Conservation (phyloP, 2,329 filamentous ascomycete genomes). For the Penicillium polonicum region DNA sequence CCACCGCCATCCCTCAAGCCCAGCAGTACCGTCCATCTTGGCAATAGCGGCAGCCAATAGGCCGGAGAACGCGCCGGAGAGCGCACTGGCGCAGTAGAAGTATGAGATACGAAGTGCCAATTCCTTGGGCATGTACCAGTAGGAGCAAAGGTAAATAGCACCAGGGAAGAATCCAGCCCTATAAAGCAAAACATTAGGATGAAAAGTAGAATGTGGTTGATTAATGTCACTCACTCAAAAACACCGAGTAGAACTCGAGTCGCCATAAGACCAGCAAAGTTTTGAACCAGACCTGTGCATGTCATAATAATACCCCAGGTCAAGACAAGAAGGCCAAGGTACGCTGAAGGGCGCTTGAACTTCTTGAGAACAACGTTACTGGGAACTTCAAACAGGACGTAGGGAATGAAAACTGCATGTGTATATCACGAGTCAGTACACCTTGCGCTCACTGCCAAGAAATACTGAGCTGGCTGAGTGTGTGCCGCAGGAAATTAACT, state of each 20-base stretch:
- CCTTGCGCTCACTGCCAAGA: background rate
- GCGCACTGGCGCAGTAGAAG: constrained; percentile 29
- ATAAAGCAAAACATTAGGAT: background rate
- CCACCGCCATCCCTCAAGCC: constrained; percentile 49
- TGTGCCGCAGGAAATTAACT: background rate
- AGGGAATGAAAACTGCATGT: constrained; percentile 14
- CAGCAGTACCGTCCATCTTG: constrained; percentile 48
- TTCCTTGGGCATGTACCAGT: constrained; percentile 22
- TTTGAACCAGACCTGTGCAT: constrained; percentile 16
- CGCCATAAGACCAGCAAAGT: constrained; percentile 16
- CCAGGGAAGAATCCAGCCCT: constrained; percentile 28
- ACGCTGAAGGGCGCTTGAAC: constrained; percentile 16
- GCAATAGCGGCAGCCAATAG: constrained; percentile 51
- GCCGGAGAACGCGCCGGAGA: constrained; percentile 49
- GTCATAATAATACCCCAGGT: constrained; percentile 20
- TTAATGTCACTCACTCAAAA: constrained; percentile 10
- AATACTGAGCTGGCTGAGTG: accelerated
- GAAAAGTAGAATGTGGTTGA: background rate
- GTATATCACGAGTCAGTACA: background rate
- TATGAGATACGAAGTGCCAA: constrained; percentile 22
- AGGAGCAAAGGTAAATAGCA: constrained; percentile 27
- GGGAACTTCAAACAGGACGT: constrained; percentile 18
- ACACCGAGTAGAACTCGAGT: constrained; percentile 13
- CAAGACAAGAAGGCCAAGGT: constrained; percentile 15
- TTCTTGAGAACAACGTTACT: constrained; percentile 20